These are phyloP conservation scores for Incumbomyces lentus DNA, from an alignment of 2,329 filamentous ascomycete genomes.

Conservation along the genomic window DNA sequence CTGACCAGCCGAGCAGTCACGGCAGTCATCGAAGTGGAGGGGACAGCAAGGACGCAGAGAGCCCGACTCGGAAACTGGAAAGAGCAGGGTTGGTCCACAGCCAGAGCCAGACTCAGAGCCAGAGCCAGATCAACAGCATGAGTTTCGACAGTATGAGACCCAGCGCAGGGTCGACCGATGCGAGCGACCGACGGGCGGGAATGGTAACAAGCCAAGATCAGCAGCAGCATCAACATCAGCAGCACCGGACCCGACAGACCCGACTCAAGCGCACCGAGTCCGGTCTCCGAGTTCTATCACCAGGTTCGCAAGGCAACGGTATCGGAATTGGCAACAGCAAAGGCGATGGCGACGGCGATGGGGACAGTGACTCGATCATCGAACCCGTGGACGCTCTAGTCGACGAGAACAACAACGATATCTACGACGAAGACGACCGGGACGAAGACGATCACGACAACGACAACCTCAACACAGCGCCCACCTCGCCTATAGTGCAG, in stretches of 20 bases:
- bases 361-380: conserved; percentile 18
- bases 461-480: conserved; percentile 6
- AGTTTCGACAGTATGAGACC: conserved; percentile 25
- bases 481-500: conserved; percentile 1
- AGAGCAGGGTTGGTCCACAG: conserved; percentile 21
- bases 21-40: neutral
- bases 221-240: conserved; percentile 4
- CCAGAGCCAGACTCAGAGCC: conserved; percentile 25
- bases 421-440: conserved; percentile 21
- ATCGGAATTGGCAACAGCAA: too few species aligned
- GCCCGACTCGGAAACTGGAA: neutral
- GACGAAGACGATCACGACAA: conserved; percentile 28
- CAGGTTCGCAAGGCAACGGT: conserved; percentile 60
- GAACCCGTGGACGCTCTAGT: conserved; percentile 32
- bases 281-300: conserved; percentile 61
- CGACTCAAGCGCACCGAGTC: conserved; percentile 1
- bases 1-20: conserved; percentile 1
- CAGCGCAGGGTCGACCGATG: conserved; percentile 35
- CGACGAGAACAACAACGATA: too few species aligned
- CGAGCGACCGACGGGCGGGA: neutral
- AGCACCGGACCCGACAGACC: conserved; percentile 4
- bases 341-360: too few species aligned
- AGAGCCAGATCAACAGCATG: conserved; percentile 23
- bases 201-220: neutral
- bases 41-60: neutral